Conservation (phyloP, 2,329 filamentous ascomycete genomes). For the Talaromyces verruculosus region DNA sequence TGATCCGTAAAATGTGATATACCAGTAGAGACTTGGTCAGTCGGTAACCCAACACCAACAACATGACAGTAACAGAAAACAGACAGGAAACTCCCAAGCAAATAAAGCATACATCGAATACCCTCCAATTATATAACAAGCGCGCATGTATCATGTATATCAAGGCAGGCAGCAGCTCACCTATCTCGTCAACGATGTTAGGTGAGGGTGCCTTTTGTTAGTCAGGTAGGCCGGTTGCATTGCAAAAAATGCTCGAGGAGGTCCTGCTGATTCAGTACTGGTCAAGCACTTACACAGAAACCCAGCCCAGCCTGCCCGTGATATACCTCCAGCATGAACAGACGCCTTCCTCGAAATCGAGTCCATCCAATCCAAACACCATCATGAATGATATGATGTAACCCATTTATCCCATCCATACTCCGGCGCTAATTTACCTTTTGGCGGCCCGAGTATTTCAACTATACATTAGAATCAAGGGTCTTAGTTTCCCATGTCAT, state of each 20-base stretch:
- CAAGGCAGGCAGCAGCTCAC: neutral
- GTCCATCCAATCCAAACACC: slow-evolving; percentile 7
- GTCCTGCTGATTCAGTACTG: slow-evolving; percentile 5
- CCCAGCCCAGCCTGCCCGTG: neutral
- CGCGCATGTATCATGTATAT: neutral
- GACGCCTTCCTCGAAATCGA: neutral
- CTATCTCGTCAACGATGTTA: neutral
- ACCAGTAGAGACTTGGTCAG: neutral
- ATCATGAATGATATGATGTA: neutral
- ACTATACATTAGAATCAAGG: slow-evolving; percentile 17
- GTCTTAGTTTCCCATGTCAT: slow-evolving; percentile 9
- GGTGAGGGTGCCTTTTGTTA: neutral
- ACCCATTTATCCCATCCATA: slow-evolving; percentile 7
- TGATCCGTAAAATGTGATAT: slow-evolving; percentile 12
- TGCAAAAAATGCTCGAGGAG: neutral
- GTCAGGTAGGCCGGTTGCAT: neutral
- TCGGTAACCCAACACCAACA: slow-evolving; percentile 15
- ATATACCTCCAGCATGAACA: neutral
- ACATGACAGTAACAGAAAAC: neutral
- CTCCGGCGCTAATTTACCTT: slow-evolving; percentile 15
- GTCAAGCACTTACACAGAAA: slow-evolving; percentile 5
- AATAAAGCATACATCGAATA: neutral
- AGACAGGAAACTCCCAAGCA: neutral
- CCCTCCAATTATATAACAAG: slow-evolving; percentile 9
- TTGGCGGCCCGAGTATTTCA: slow-evolving; percentile 19